phyloP scores from a whole-genome alignment of 192 early-diverging fungal genomes.

The Entrophospora sp. region DNA sequence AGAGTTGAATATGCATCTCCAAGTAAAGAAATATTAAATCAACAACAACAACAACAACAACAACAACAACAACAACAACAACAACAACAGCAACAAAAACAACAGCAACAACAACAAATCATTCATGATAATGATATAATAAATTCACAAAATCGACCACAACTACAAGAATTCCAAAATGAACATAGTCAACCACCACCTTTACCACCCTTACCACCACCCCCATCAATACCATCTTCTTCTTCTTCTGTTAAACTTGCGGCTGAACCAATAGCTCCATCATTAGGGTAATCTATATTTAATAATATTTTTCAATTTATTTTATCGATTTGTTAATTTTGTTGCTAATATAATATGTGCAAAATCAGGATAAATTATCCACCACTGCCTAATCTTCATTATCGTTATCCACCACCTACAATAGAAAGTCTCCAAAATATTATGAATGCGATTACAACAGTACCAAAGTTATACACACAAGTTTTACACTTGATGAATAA shows the following conservation, averaged over 20 bases:
- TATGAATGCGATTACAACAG: slow-evolving; percentile 37
- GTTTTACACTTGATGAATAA: slow-evolving; percentile 58
- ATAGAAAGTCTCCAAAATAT: slow-evolving; percentile 40
- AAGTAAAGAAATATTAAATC: slow-evolving; percentile 20
- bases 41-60: background rate
- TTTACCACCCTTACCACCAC: background rate
- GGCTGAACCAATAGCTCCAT: slow-evolving; percentile 24
- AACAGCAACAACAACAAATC: too few species aligned
- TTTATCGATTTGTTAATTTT: too few species aligned
- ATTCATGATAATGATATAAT: too few species aligned
- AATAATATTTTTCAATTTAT: too few species aligned
- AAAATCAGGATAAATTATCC: slow-evolving; percentile 36
- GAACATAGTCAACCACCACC: too few species aligned
- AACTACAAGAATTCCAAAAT: too few species aligned
- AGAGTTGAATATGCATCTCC: slow-evolving; percentile 35
- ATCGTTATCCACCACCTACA: slow-evolving; percentile 37
- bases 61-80: too few species aligned
- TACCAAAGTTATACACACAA: slow-evolving; percentile 49
- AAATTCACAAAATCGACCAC: too few species aligned
- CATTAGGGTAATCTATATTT: slow-evolving; percentile 19
- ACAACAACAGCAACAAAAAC: too few species aligned
- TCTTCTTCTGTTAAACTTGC: too few species aligned
- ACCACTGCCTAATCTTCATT: slow-evolving; percentile 29
- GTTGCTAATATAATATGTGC: too few species aligned
- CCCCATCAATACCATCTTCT: too few species aligned